Evolutionary conservation across 257 asterid genomes (phyloP).

Genomic region (Fraxinus pennsylvanica): DNA sequence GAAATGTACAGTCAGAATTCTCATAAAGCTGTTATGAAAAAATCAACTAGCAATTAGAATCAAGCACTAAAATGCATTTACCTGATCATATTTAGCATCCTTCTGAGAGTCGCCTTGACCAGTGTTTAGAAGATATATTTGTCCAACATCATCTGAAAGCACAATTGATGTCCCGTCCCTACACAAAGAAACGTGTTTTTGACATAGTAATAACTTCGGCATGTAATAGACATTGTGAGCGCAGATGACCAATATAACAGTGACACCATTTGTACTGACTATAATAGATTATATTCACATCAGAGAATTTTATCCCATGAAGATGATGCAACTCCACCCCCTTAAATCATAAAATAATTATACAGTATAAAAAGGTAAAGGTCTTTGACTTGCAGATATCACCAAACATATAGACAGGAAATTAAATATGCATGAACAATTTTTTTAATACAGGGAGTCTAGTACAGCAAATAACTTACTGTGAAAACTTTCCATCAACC

Average conservation of each 20-base stretch:
- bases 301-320: constrained; percentile 13
- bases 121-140: constrained; percentile 84
- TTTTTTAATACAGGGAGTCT: constrained; percentile 14
- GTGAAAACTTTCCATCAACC: constrained; percentile 98
- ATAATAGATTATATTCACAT: constrained; percentile 11
- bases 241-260: background rate
- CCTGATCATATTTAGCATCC: constrained; percentile 99
- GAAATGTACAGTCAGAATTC: constrained; percentile 36
- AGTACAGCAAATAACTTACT: constrained; percentile 53
- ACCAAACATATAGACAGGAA: constrained; percentile 17
- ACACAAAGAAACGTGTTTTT: constrained; percentile 37
- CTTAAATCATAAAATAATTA: background rate
- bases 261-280: constrained; percentile 2
- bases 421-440: constrained; percentile 8
- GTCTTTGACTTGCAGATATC: constrained; percentile 13
- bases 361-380: constrained; percentile 1
- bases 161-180: constrained; percentile 99
- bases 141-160: constrained; percentile 98
- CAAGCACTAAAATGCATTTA: constrained; percentile 26
- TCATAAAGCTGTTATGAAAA: constrained; percentile 5
- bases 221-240: constrained; percentile 3
- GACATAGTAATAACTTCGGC: constrained; percentile 5
- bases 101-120: constrained; percentile 97
- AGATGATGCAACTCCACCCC: background rate
- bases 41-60: constrained; percentile 20